phyloP scores from a whole-genome alignment of 768 basidiomycete species.

The Hygrophorus russula region DNA sequence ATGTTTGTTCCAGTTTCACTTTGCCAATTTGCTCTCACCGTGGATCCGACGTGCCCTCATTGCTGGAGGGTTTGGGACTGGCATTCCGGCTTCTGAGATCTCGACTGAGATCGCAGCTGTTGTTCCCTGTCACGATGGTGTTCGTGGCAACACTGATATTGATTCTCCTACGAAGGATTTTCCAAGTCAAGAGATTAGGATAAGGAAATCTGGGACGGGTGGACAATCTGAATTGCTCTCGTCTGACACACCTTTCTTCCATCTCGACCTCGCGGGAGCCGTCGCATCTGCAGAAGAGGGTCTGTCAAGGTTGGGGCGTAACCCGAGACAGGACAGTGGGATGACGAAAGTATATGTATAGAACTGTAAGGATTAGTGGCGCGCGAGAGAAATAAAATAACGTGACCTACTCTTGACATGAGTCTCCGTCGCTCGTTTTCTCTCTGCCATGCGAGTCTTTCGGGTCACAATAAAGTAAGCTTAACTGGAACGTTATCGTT shows the following conservation, averaged over 20 bases:
- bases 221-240: conserved; percentile 26
- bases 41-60: conserved; percentile 88
- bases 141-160: conserved; percentile 12
- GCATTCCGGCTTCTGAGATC: conserved; percentile 27
- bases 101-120: conserved; percentile 67
- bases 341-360: too few species aligned
- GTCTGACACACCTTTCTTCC: conserved; percentile 75
- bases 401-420: too few species aligned
- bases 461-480: conserved; percentile 33
- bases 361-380: too few species aligned
- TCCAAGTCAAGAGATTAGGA: not conserved
- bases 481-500: too few species aligned
- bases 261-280: conserved; percentile 71
- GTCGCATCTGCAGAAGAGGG: conserved; percentile 56
- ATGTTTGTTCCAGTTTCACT: conserved; percentile 66
- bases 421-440: conserved; percentile 11
- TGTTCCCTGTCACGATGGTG: conserved; percentile 40
- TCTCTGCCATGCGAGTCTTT: conserved; percentile 7
- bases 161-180: conserved; percentile 8
- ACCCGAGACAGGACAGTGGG: too few species aligned
- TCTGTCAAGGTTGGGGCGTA: conserved; percentile 6
- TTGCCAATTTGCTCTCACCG: conserved; percentile 81
- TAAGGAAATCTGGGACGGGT: too few species aligned
- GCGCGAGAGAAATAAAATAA: too few species aligned
- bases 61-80: conserved; percentile 84